Conservation (phyloP, 768 basidiomycete genomes). For the Austroboletus festivus region DNA sequence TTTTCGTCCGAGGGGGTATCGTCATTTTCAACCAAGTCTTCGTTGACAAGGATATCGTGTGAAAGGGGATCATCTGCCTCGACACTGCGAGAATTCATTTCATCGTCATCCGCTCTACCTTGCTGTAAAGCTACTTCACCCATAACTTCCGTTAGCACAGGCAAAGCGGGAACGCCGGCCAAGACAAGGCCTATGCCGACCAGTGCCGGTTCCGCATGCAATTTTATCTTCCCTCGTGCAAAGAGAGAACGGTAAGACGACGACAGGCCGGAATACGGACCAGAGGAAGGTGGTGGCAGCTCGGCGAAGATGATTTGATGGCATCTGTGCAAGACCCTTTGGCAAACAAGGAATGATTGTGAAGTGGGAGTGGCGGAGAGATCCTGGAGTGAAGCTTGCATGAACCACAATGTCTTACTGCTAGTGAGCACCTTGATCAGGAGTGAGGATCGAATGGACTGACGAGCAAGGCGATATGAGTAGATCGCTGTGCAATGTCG, state of each 20-base stretch:
- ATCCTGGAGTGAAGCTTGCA: constrained; percentile 93
- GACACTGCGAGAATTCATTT: constrained; percentile 45
- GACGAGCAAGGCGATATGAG: constrained; percentile 94
- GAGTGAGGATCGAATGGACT: constrained; percentile 37
- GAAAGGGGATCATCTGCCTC: constrained; percentile 43
- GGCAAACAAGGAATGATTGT: constrained; percentile 84
- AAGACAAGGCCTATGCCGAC: constrained; percentile 83
- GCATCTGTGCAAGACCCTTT: constrained; percentile 84
- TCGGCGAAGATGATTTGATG: constrained; percentile 97
- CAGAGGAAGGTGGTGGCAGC: constrained; percentile 58
- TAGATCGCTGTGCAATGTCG: constrained; percentile 83
- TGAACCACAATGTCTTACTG: constrained; percentile 90
- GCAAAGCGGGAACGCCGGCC: constrained; percentile 76
- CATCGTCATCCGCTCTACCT: constrained; percentile 71
- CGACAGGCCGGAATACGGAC: constrained; percentile 65
- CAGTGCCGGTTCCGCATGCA: constrained; percentile 68
- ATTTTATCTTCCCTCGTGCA: constrained; percentile 62
- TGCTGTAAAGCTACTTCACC: constrained; percentile 89
- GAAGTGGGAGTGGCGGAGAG: constrained; percentile 53
- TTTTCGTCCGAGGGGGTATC: constrained; percentile 47
- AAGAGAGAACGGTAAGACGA: constrained; percentile 49
- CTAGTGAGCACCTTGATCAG: constrained; percentile 10
- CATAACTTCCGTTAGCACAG: constrained; percentile 64
- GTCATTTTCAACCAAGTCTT: constrained; percentile 35
- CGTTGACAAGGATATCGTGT: constrained; percentile 19